Evolutionary conservation across 1,284 basidiomycete genomes (phyloP), one percentile per base, ranked within the genome.

Genomic region (Cutaneotrichosporon daszewskae): DNA sequence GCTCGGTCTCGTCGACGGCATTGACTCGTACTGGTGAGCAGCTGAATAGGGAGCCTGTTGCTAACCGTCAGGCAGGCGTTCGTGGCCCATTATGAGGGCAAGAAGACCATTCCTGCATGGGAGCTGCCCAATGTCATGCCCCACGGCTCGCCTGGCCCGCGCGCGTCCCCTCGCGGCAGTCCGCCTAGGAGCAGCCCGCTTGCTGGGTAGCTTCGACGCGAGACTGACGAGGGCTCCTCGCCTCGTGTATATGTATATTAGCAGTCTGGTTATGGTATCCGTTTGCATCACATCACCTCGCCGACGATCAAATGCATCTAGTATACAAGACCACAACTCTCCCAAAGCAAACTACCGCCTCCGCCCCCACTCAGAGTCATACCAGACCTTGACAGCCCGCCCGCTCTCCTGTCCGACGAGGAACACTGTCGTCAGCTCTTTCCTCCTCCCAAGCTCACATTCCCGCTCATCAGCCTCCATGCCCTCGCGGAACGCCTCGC

Each of bases 391-490:
- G 58, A 82, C 84, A 53, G 76, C 72, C 59, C 79, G 81, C 27
- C 80, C 78, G 51, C 83, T 85, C 50, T 87, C 85, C 61, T 91
- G 87, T 7, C 86, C 87, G 39, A 88, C 70, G 5, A 33, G 32
- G 11, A 42, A 35, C 33, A 34, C 42, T 37, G 19, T 20, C 32
- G 39, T 47, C 44, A 50, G 50, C 36, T 23, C 11, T 10, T 10
- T n/a, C 3, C 10, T 27, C 18, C 11, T 4, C 9, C 29, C 20
- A 36, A 1, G 13, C 83, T 75, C 63, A 91, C 88, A 55, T 74
- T 90, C 87, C 50, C 89, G 77, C 68, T 94, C 88, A 13, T 85
- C 87, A 9, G 78, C 81, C 49, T 94, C 89, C 54, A 94, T 77
- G 1, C 89, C 89, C 64, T 92, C 87, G 55, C 87, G 76, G 61